A percentile compares a stretch with the other conserved stretches of the same genome.
Conservation (phyloP, 352 stramenopile genomes). For the Phytophthora chlamydospora region DNA sequence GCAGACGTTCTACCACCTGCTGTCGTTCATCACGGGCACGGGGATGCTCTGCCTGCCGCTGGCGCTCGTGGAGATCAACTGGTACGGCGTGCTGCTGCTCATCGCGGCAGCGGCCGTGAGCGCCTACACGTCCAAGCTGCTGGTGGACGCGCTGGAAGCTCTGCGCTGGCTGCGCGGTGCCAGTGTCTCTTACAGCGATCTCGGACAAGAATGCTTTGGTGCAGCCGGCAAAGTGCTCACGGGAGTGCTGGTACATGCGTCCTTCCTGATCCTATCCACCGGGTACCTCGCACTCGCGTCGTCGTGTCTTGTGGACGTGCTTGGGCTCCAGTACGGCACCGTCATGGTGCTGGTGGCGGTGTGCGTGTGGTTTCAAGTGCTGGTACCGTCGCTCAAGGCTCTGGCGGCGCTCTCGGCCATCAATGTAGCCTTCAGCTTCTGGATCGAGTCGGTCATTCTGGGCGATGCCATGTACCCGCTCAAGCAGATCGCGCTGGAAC, state of each 20-base stretch:
- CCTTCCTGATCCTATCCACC: conserved; percentile 67
- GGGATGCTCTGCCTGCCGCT: conserved; percentile 77
- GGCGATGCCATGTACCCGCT: conserved; percentile 85
- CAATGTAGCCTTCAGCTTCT: conserved; percentile 82
- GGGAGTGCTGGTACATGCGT: conserved; percentile 52
- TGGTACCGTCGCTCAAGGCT: conserved; percentile 65
- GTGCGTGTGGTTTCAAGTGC: conserved; percentile 70
- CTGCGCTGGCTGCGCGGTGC: conserved; percentile 70
- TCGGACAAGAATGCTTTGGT: conserved; percentile 74
- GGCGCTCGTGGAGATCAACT: conserved; percentile 80
- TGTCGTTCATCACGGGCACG: conserved; percentile 80
- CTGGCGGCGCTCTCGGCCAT: conserved; percentile 66
- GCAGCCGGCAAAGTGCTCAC: conserved; percentile 47
- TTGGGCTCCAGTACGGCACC: conserved; percentile 57
- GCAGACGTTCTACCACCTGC: conserved; percentile 72
- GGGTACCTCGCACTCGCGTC: conserved; percentile 63
- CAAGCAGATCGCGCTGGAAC: conserved; percentile 70
- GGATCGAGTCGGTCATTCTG: conserved; percentile 84
- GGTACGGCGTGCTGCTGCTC: conserved; percentile 74
- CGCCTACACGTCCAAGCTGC: conserved; percentile 68
- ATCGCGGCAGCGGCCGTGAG: conserved; percentile 53
- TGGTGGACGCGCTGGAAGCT: conserved; percentile 74
- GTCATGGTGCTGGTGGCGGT: conserved; percentile 58
- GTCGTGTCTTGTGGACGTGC: conserved; percentile 65
- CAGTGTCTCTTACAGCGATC: conserved; percentile 71